phyloP scores from a whole-genome alignment of 2,329 filamentous ascomycete genomes.

The Ilyonectria robusta region DNA sequence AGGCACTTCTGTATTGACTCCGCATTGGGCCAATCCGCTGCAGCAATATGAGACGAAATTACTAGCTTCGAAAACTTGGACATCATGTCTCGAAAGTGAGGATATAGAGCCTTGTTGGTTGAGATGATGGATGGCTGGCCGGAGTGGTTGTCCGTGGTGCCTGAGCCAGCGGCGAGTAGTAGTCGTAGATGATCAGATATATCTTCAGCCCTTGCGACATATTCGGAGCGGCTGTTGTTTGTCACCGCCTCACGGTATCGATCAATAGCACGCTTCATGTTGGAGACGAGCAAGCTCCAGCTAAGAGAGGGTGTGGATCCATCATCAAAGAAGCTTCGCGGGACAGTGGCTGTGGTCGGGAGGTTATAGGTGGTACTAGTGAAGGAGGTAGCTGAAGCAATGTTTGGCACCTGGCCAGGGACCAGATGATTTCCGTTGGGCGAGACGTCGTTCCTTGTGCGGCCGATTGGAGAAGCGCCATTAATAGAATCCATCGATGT shows the following conservation, averaged over 20 bases:
- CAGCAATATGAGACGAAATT: slow-evolving; percentile 96
- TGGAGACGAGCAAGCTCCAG: slow-evolving; percentile 90
- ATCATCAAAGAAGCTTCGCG: slow-evolving; percentile 92
- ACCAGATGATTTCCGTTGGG: slow-evolving; percentile 54
- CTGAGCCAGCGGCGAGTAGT: slow-evolving; percentile 93
- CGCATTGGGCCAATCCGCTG: slow-evolving; percentile 93
- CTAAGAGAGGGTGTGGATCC: slow-evolving; percentile 84
- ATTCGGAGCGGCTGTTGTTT: slow-evolving; percentile 86
- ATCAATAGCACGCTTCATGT: slow-evolving; percentile 93
- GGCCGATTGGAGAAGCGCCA: slow-evolving; percentile 71
- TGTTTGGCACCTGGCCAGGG: slow-evolving; percentile 63
- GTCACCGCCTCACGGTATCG: slow-evolving; percentile 92
- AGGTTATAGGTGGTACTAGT: slow-evolving; percentile 71
- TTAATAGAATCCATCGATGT: slow-evolving; percentile 94
- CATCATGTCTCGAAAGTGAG: slow-evolving; percentile 99
- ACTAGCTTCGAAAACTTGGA: slow-evolving; percentile 99
- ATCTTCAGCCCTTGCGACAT: slow-evolving; percentile 94
- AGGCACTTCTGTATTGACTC: slow-evolving; percentile 96
- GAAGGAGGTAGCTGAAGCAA: slow-evolving; percentile 73
- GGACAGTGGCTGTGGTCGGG: slow-evolving; percentile 73
- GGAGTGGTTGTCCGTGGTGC: slow-evolving; percentile 98
- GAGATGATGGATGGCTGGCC: slow-evolving; percentile 99
- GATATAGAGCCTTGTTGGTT: slow-evolving; percentile 96
- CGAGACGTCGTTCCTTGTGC: slow-evolving; percentile 71
- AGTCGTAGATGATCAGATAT: slow-evolving; percentile 96